Conservation (phyloP, 2,329 filamentous ascomycete genomes). For the Leptographium lundbergii region DNA sequence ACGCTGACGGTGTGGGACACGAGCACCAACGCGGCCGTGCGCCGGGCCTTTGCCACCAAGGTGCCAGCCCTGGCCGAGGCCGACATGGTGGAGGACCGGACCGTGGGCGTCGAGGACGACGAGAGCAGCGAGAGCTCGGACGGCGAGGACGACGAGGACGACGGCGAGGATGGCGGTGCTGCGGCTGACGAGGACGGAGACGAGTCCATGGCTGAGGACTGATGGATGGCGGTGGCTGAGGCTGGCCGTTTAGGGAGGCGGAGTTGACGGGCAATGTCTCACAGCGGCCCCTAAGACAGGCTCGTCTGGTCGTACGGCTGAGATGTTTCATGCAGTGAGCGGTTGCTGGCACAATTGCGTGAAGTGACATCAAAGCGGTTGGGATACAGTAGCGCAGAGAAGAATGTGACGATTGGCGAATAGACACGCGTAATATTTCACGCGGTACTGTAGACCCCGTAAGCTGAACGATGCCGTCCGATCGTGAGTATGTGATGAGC, state of each 20-base stretch:
- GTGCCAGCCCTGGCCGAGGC: conserved; percentile 45
- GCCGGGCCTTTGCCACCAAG: conserved; percentile 67
- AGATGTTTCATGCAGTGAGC: not conserved
- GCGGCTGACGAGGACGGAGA: conserved; percentile 23
- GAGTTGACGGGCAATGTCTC: not conserved
- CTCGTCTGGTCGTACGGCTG: not conserved
- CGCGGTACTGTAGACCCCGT: not conserved
- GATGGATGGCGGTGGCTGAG: not conserved
- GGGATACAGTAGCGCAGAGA: not conserved
- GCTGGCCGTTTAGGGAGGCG: not conserved
- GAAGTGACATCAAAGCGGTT: not conserved
- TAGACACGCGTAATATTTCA: not conserved
- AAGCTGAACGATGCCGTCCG: too few relatives aligned
- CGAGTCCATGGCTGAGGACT: conserved; percentile 46
- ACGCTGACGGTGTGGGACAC: conserved; percentile 93
- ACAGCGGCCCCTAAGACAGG: not conserved
- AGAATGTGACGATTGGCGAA: not conserved
- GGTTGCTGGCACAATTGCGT: not conserved
- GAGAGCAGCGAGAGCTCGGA: conserved; percentile 34
- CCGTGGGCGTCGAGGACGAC: conserved; percentile 56
- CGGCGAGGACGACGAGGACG: conserved; percentile 28
- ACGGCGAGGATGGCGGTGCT: conserved; percentile 14
- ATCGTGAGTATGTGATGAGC: not conserved
- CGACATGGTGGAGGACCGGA: conserved; percentile 57
- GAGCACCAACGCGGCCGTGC: conserved; percentile 77